Evolutionary conservation across 345 rosid genomes (phyloP).

Genomic region (Salix caprea): DNA sequence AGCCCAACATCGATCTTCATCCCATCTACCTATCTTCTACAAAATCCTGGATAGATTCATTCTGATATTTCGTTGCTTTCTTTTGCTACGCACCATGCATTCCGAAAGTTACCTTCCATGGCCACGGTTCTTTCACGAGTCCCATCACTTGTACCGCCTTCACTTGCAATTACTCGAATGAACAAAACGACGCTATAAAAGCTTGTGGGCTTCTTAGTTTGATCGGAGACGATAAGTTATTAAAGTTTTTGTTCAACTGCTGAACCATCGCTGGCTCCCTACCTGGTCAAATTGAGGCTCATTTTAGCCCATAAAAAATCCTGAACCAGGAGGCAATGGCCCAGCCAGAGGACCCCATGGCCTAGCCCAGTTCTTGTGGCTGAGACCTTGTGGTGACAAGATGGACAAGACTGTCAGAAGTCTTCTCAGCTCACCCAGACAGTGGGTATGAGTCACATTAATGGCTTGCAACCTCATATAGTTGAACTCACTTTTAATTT

Average conservation of each 20-base stretch:
- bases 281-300: not conserved
- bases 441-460: not conserved
- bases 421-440: slow-evolving; percentile 1
- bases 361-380: slow-evolving; percentile 4
- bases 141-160: not conserved
- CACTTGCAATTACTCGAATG: not conserved
- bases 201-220: not conserved
- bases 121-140: slow-evolving; percentile 2
- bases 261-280: not conserved
- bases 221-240: too few species aligned
- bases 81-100: slow-evolving; percentile 14
- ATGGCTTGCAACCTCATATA: slow-evolving; percentile 2
- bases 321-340: slow-evolving; percentile 7
- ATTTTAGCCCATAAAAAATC: slow-evolving; percentile 5
- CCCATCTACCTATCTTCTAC: not conserved
- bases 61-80: slow-evolving; percentile 6
- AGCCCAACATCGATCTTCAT: not conserved
- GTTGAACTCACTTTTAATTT: not conserved
- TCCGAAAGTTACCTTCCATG: slow-evolving; percentile 21
- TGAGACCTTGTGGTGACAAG: slow-evolving; percentile 2
- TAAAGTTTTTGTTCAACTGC: not conserved
- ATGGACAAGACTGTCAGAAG: not conserved
- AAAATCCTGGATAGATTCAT: slow-evolving; percentile 3
- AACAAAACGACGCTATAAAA: not conserved
- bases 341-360: not conserved